Base-by-base conservation (phyloP, 2,329 filamentous ascomycete species). In the Dothistroma pini region DNA sequence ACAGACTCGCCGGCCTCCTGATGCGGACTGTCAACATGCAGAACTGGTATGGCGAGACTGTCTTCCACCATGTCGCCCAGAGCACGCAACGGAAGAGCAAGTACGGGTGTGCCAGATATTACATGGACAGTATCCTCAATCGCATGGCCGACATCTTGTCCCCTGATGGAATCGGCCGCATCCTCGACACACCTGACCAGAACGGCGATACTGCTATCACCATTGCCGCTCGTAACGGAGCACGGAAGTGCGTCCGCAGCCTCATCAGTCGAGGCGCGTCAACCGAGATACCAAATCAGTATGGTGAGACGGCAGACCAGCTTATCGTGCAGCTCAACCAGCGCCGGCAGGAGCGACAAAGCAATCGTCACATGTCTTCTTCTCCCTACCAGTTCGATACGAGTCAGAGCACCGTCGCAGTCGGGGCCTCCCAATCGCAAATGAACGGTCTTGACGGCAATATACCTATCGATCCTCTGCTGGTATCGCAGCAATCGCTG, bases 41-140 rank as follows among this genome's bases (percentile, higher is more conserved):
- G 22, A 95, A 99, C 72, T 87, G 86, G 75, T 88, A 88, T 55
- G 89, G 91, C 12, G 89, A 89, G 63, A 97, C 92, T 0, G 90
- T 96, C 56, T 93, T 99, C 70, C 95, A 97, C 72, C 93, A 97
- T 74, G 93, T 96, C 49, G 91, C 93, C 19, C 89, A 90, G 57
- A 93, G 93, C 69, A 96, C 93, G 60, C 87, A 88, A 68, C 90
- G 89, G 56, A 89, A 91, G 55, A 90, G 89, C 63, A 96, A 93
- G 75, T 92, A 93, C 72, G 88, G 90, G 22, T 96, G 90, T 71
- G 92, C 93, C 34, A 85, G 91, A 35, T 97, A 97, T 75, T 99
- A 99, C 76, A 84, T 96, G 34, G 93, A 97, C 75, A 89, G 89
- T 66, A 88, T 97, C 63, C 82, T 97, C 58, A 93, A 96, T 75